phyloP scores from a whole-genome alignment of 1,284 basidiomycete species.

The Cutaneotrichosporon cyanovorans region DNA sequence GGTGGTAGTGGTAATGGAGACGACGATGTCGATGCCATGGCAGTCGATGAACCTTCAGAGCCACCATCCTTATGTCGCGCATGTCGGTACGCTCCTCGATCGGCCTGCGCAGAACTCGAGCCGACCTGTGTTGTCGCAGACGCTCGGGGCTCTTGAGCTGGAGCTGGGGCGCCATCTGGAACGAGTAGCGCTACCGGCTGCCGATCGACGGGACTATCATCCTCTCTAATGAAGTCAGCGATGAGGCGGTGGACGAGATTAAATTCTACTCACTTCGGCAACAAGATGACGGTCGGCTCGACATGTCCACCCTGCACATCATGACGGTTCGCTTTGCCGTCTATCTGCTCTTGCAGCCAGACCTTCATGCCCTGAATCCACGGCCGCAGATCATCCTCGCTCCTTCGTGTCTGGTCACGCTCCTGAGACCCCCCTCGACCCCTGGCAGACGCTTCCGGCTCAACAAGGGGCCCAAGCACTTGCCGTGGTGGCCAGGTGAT shows the following conservation, averaged over 20 bases:
- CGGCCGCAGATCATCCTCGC: constrained; percentile 55
- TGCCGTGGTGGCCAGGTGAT: constrained; percentile 69
- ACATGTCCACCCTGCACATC: background rate
- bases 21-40: too few relatives aligned
- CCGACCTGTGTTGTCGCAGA: too few relatives aligned
- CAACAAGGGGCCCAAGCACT: constrained; percentile 7
- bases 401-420: constrained; percentile 7
- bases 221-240: too few relatives aligned
- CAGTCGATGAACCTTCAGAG: background rate
- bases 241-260: too few relatives aligned
- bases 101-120: too few relatives aligned
- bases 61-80: constrained; percentile 4
- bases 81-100: too few relatives aligned
- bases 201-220: too few relatives aligned
- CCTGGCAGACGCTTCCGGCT: constrained; percentile 1
- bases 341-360: constrained; percentile 49
- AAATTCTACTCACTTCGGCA: too few relatives aligned
- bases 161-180: too few relatives aligned
- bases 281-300: background rate
- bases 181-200: too few relatives aligned
- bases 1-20: too few relatives aligned
- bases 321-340: constrained; percentile 4
- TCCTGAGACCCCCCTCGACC: background rate
- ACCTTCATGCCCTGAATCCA: constrained; percentile 66
- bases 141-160: too few relatives aligned